Base-by-base conservation (phyloP, 2,329 filamentous ascomycete genomes). In the Diaporthe sp. region DNA sequence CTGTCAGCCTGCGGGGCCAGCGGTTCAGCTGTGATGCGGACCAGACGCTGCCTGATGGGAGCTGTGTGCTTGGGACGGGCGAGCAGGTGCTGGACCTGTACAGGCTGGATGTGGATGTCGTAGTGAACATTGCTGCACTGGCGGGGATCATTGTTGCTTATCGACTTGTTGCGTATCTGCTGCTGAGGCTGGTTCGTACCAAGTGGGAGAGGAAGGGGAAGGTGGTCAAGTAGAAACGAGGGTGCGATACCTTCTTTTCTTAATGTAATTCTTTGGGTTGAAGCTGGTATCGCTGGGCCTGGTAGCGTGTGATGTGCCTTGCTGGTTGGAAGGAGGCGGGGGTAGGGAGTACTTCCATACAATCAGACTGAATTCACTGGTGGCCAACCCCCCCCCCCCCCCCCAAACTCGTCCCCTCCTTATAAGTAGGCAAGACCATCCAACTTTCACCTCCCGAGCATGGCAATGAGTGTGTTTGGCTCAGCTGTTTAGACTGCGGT, bases 21-120 rank as follows among this genome's bases (percentile, higher is more conserved):
- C 74, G 80, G 0, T 95, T 96, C 79, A 90, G 90, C 1, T 96
- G 94, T 81, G 88, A 87, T 2, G 87, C 89, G 2, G 84, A 82
- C 12, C 92, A 95, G 84, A 85, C 86, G 51, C 82, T 94, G 13
- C 87, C 88, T 0, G 83, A 90, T 72, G 93, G 93, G 0, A 81
- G 81, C 17, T 96, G 94, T 80, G 90, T 91, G 0, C 91, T 95
- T 57, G 86, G 88, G 62, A 93, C 88, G 0, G 94, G 94, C 0
- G 86, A 92, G 79, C 87, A 95, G 79, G 93, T 93, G 0, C 82
- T 96, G 67, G 82, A 90, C 60, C 80, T 95, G 73, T 96, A 95
- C 82, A 89, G 90, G 70, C 85, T 95, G 73, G 87, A 94, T 72
- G 90, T 88, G 15, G 86, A 93, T 79, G 89, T 91, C 0, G 85